Evolutionary conservation across 2,329 filamentous ascomycete species (phyloP).

Genomic region (Rugonectria rugulosa): DNA sequence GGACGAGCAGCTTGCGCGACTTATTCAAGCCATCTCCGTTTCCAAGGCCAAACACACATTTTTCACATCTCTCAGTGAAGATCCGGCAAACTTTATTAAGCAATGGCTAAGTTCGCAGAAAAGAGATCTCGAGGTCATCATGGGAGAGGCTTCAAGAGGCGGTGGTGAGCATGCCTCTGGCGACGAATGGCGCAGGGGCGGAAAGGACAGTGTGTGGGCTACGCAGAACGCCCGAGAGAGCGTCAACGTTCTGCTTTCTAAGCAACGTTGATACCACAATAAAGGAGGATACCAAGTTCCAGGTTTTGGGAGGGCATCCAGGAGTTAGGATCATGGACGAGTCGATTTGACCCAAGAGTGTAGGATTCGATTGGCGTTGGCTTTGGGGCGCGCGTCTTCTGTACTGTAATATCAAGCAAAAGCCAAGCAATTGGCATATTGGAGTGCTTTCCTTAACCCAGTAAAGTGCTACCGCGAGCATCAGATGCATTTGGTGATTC

Average conservation of each 20-base stretch:
- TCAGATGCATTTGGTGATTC: neutral
- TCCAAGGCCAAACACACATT: conserved; percentile 93
- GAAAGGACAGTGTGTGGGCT: conserved; percentile 62
- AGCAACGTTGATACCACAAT: conserved; percentile 49
- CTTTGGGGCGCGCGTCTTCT: conserved; percentile 30
- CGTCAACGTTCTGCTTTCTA: conserved; percentile 66
- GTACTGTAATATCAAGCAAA: conserved; percentile 39
- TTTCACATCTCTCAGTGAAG: conserved; percentile 77
- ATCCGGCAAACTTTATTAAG: conserved; percentile 84
- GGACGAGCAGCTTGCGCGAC: conserved; percentile 84
- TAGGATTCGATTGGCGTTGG: conserved; percentile 37
- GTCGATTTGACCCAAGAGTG: conserved; percentile 28
- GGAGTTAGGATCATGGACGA: conserved; percentile 30
- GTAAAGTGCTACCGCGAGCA: conserved; percentile 8
- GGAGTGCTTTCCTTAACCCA: conserved; percentile 11
- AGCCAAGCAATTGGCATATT: conserved; percentile 25
- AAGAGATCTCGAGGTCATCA: conserved; percentile 85
- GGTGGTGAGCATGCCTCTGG: conserved; percentile 62
- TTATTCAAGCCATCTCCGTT: conserved; percentile 83
- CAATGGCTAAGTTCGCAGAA: conserved; percentile 93
- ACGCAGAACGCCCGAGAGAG: conserved; percentile 68
- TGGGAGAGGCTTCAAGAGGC: conserved; percentile 79
- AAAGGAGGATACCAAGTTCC: neutral
- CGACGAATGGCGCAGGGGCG: conserved; percentile 74
- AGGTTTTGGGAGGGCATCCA: conserved; percentile 15